Evolutionary conservation across 345 rosid genomes (phyloP).

Genomic region (Gossypium turneri): DNA sequence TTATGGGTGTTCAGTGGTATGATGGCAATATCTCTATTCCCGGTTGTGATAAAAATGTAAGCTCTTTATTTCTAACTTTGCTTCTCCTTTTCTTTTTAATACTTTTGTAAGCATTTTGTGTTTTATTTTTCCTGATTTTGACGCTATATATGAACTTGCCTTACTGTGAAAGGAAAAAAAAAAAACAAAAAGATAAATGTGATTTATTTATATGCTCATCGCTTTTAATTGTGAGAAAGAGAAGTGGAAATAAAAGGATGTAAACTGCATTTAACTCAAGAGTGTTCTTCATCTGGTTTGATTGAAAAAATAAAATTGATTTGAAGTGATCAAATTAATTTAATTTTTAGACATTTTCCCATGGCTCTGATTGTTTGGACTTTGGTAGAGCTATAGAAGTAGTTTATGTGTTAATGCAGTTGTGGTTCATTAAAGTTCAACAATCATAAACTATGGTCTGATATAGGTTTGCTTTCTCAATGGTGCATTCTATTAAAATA

Average conservation of each 20-base stretch:
- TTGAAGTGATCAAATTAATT: not conserved
- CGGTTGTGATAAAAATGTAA: constrained; percentile 95
- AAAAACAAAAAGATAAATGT: too few species aligned
- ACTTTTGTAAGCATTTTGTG: not conserved
- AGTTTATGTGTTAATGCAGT: not conserved
- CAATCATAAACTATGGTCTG: not conserved
- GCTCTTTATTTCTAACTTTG: constrained; percentile 12
- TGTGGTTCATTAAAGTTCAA: not conserved
- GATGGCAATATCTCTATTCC: constrained; percentile 94
- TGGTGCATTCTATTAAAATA: constrained; percentile 13
- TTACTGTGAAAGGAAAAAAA: too few species aligned
- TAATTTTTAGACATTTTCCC: too few species aligned
- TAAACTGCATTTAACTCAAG: not conserved
- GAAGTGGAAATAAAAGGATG: not conserved
- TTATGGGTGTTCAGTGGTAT: constrained; percentile 98
- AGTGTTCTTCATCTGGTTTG: not conserved
- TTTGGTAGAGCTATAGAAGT: not conserved
- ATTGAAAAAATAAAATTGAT: not conserved
- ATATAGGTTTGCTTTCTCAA: not conserved
- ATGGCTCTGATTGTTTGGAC: not conserved
- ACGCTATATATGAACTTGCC: too few species aligned
- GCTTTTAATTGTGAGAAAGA: not conserved
- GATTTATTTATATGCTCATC: not conserved
- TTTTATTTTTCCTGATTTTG: too few species aligned
- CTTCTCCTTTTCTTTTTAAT: not conserved